These are phyloP conservation scores for Isochrysis galbana DNA, from an alignment of 78 protist species.

Conservation along the genomic window DNA sequence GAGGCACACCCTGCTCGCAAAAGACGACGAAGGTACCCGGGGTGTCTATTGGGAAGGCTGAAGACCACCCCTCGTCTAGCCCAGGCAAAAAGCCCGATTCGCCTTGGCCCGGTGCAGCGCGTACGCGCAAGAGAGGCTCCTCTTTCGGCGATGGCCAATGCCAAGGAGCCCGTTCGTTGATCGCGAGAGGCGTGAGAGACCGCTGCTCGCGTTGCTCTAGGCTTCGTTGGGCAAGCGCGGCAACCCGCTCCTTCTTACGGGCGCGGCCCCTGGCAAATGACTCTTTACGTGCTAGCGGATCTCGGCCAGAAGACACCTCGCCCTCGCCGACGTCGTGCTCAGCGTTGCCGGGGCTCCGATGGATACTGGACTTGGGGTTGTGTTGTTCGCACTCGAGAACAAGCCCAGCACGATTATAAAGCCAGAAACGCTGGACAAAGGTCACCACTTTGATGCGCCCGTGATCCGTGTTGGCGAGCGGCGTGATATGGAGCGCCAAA, in stretches of 20 bases:
- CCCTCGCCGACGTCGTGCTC: too few species aligned
- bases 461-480: neutral
- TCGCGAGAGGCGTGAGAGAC: neutral
- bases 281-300: neutral
- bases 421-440: constrained; percentile 20
- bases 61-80: neutral
- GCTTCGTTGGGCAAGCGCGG: neutral
- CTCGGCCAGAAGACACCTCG: neutral
- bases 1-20: neutral
- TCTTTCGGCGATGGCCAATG: neutral
- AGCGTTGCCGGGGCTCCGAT: too few species aligned
- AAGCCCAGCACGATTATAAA: neutral
- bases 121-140: constrained; percentile 1
- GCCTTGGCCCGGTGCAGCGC: constrained; percentile 8
- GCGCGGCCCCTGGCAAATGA: neutral
- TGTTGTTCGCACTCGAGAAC: neutral
- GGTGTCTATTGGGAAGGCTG: neutral
- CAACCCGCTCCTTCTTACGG: neutral
- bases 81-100: neutral
- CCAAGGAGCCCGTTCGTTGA: neutral
- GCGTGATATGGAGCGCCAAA: neutral
- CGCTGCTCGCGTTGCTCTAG: neutral
- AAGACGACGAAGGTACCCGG: neutral
- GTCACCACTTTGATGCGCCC: neutral
- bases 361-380: neutral